A percentile compares a stretch with the other conserved stretches of the same genome.
Conservation (phyloP, 2,329 filamentous ascomycete genomes). For the Fusarium drepaniforme region DNA sequence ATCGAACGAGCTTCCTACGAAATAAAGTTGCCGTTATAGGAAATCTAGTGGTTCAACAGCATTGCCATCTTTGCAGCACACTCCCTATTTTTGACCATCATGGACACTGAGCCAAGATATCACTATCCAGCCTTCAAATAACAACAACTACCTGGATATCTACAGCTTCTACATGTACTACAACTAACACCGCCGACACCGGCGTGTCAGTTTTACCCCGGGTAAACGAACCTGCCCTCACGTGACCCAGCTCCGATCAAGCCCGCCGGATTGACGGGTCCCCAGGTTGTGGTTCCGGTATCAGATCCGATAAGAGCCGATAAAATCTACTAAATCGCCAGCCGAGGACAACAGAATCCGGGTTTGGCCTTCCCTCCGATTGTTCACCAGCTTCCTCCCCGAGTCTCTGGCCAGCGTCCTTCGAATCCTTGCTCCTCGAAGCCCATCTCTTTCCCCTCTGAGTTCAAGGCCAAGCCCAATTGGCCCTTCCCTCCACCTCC, state of each 20-base stretch:
- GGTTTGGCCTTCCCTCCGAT: constrained; percentile 22
- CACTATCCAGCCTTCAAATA: no score
- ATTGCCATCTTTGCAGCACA: no score
- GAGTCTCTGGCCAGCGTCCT: background rate
- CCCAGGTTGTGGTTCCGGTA: background rate
- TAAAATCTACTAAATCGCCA: constrained; percentile 22
- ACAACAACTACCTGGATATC: no score
- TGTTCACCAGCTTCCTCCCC: constrained; percentile 9
- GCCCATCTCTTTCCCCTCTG: background rate
- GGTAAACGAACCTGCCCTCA: background rate
- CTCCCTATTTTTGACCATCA: no score
- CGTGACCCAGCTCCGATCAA: background rate
- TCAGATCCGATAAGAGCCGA: constrained; percentile 20
- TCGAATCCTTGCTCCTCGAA: constrained; percentile 2
- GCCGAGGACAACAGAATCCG: constrained; percentile 22
- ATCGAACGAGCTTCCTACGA: no score
- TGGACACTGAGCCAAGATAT: no score
- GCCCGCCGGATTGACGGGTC: background rate
- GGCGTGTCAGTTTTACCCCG: background rate
- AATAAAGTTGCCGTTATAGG: no score
- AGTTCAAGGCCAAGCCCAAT: constrained; percentile 24
- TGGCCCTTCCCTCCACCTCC: constrained; percentile 16
- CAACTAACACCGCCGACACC: background rate
- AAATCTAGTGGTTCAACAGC: no score
- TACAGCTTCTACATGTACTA: background rate